Base-by-base conservation (phyloP, 805 yeast species). In the Saccharomycopsis amapae region DNA sequence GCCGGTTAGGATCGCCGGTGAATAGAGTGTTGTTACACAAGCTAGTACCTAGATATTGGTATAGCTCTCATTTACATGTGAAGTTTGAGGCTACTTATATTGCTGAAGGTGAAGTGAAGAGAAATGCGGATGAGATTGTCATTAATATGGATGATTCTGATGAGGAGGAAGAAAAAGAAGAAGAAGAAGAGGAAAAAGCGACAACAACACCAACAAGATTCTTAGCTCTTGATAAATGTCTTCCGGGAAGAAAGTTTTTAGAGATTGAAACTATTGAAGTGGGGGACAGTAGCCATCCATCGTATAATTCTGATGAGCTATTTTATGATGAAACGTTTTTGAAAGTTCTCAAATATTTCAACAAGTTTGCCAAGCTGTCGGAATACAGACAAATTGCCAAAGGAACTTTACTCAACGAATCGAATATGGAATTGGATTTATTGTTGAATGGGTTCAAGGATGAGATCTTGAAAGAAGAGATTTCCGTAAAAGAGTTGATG, bases 61-160 rank as follows among this genome's bases (percentile, higher is more conserved):
- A 85, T 50, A 78, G 93, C 54, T 94, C 94, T 9, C 98, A 93
- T 65, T 62, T 93, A 46, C 98, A 93, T 61, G 87, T 81, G 2
- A 66, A 65, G 44, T 93, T 75, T 56, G 68, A 66, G 5, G 96
- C 96, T 0, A 51, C 48, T 49, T 38, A 48, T 33, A 2, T 7
- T 12, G 30, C 30, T 26, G 30, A 9, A 56, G 39, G 38, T n/a
- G 4, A 19, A 35, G 15, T 10, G 23, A 41, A 26, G 4, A 44
- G n/a, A 19, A 45, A 48, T 24, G 40, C 40, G 5, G 56, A 56
- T 47, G 49, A 51, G 2, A 55, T 54, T 22, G 59, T 55, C 39
- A 51, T 50, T 10, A 32, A 44, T 19, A 38, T 28, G 15, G 50
- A 45, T n/a, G 47, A 43, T 6, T 30, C 19, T n/a, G 45, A 31